Conservation (phyloP, 371 early-diverging fungal species). For the Amoeboradix gromovi region DNA sequence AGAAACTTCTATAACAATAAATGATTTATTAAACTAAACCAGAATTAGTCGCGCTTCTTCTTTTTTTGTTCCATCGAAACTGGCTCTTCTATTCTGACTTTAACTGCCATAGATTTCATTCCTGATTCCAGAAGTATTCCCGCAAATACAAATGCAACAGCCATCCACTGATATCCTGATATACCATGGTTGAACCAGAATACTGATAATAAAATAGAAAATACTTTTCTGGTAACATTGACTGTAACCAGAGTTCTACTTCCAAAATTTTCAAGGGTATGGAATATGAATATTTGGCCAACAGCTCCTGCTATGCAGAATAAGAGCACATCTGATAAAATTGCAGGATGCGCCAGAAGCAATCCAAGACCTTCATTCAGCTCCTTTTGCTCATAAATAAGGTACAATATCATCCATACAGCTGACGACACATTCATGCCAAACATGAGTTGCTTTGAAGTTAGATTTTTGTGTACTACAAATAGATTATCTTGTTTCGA, state of each 20-base stretch:
- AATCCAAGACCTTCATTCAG: slow-evolving; percentile 45
- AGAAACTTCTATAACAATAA: no score
- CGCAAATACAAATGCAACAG: slow-evolving; percentile 53
- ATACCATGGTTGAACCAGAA: slow-evolving; percentile 42
- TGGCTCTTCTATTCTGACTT: no score
- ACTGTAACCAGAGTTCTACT: slow-evolving; percentile 64
- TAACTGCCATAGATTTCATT: slow-evolving; percentile 1
- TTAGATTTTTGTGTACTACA: slow-evolving; percentile 27
- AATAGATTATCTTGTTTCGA: slow-evolving; percentile 89
- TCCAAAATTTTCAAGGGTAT: slow-evolving; percentile 68
- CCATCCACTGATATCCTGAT: slow-evolving; percentile 47
- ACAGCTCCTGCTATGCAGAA: slow-evolving; percentile 69
- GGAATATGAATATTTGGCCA: slow-evolving; percentile 93
- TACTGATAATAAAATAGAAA: slow-evolving; percentile 67
- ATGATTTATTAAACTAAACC: no score
- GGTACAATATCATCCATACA: slow-evolving; percentile 30
- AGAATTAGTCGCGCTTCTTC: no score
- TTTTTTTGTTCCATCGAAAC: no score
- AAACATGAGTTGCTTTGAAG: slow-evolving; percentile 87
- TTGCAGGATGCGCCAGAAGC: slow-evolving; percentile 34
- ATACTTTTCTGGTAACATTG: slow-evolving; percentile 83
- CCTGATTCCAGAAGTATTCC: slow-evolving; percentile 18
- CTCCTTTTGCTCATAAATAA: slow-evolving; percentile 32
- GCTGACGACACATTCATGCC: slow-evolving; percentile 66
- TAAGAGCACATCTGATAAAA: slow-evolving; percentile 44